phyloP scores from a whole-genome alignment of 2,329 filamentous ascomycete species.

The Clonostachys rhizophaga region DNA sequence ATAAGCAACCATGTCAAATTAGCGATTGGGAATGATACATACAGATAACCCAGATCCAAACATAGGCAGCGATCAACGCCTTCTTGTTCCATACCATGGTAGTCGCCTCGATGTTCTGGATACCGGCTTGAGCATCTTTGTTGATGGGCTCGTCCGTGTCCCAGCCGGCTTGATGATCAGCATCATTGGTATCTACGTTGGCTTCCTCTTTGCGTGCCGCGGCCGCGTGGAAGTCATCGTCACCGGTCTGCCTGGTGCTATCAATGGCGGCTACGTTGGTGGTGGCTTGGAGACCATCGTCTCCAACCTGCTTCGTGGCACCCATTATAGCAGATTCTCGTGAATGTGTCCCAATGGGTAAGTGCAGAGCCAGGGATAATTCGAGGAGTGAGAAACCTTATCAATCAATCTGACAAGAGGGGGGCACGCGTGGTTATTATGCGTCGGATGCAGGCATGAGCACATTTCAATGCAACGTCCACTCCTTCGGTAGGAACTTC shows the following conservation, averaged over 20 bases:
- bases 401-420: no score
- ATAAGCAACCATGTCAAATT: slow-evolving; percentile 4
- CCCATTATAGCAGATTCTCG: no score
- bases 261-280: no score
- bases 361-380: no score
- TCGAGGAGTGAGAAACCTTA: no score
- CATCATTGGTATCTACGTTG: neutral
- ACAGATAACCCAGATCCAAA: slow-evolving; percentile 40
- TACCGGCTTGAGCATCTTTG: slow-evolving; percentile 8
- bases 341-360: no score
- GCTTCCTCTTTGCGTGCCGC: neutral
- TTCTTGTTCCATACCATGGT: slow-evolving; percentile 19
- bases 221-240: slow-evolving; percentile 2
- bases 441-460: no score
- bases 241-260: neutral
- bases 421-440: no score
- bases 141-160: slow-evolving; percentile 8
- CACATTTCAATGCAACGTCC: no score
- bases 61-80: slow-evolving; percentile 30
- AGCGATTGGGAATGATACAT: slow-evolving; percentile 39
- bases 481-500: no score
- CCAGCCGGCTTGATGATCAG: neutral
- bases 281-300: no score
- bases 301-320: no score
- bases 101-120: slow-evolving; percentile 10